Evolutionary conservation across 495 filamentous ascomycete genomes (phyloP), one percentile per base, ranked within the genome.

Genomic region (Haplographium delicatum): DNA sequence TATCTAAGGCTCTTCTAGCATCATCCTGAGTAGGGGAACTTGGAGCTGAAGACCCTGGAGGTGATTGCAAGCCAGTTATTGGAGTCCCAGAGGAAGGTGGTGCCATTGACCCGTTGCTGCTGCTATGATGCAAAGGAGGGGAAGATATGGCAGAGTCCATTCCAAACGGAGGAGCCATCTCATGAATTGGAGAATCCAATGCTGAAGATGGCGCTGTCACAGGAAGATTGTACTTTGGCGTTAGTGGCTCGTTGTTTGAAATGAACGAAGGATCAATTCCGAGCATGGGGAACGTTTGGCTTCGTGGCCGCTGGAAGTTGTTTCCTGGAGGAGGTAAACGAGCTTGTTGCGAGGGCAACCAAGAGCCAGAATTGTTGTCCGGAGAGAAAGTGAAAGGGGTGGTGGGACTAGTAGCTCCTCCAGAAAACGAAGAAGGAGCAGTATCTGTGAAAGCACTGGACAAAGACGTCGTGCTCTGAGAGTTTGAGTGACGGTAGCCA

Each of bases 21-120:
- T 98, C 91, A 53, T 96, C 93, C 62, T 89, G 88, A 1, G 87
- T 91, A 0, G 91, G 90, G 0, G 85, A 84, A n/a, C 72, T 69
- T 1, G 72, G 75, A 25, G 71, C 71, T 38, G 60, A 59, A 1
- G 71, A 76, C 3, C 68, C 68, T 35, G 67, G 61, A n/a, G 62
- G 64, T 24, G 62, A 62, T 20, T 65, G 66, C 0, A 70, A 62
- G 23, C 68, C 68, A 13, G 61, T 65, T 5, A 68, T 41, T 0
- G 70, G 63, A 1, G 71, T 73, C 11, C 63, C 70, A 2, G 65
- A 66, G 4, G 73, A 67, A 35, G 74, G 63, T 18, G 68, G 71
- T 38, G 65, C 60, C 50, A 78, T 62, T 50, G 75, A 78, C 33
- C 72, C 58, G 47, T 67, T 78, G 60, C 76, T 79, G 51, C 72